Base-by-base conservation (phyloP, 257 asterid genomes). In the Oldenlandia corymbosa region DNA sequence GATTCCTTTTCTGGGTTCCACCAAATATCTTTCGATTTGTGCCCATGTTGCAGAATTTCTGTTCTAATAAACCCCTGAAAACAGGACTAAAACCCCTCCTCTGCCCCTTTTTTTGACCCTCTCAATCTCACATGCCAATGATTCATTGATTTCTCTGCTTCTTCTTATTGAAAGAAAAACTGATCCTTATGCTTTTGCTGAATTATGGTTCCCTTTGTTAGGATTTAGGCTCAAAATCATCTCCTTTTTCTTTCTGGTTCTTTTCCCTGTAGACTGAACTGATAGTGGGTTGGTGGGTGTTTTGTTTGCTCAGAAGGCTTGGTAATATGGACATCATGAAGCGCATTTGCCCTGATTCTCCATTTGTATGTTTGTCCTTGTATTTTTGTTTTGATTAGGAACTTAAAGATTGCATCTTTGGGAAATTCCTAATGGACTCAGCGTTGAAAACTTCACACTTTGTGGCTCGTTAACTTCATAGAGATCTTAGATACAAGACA, bases 271-370 rank as follows among this genome's bases (percentile, higher is more conserved):
- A 20, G 51, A 46, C 28, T 46, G 42, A 47, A 28, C 12, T 36
- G 34, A 24, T 1, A 4, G 17, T 17, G 45, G 20, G 17, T 17
- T 57, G 20, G 27, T 31, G 51, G 12, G 23, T 45, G 23, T 13
- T 32, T 8, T n/a, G n/a, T n/a, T 32, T 54, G 41, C 54, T 32
- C 31, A 23, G 58, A 2, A 26, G 23, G 34, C 20, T 32, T 47
- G 36, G 18, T 56, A 16, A 24, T 10, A 80, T 77, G 85, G 79
- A 73, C 45, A 71, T 77, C 63, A 60, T 82, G 74, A 72, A 75
- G 56, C 56, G 5, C 59, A 57, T 80, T 64, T 83, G 88, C 72
- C 77, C 81, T 26, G 72, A 83, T 49, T 75, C 83, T 49, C 83
- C 85, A 42, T 70, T 73, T 28, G 88, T 83, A 78, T 59, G 83